Conservation (phyloP, 2,329 filamentous ascomycete genomes). For the Talaromyces sp. region DNA sequence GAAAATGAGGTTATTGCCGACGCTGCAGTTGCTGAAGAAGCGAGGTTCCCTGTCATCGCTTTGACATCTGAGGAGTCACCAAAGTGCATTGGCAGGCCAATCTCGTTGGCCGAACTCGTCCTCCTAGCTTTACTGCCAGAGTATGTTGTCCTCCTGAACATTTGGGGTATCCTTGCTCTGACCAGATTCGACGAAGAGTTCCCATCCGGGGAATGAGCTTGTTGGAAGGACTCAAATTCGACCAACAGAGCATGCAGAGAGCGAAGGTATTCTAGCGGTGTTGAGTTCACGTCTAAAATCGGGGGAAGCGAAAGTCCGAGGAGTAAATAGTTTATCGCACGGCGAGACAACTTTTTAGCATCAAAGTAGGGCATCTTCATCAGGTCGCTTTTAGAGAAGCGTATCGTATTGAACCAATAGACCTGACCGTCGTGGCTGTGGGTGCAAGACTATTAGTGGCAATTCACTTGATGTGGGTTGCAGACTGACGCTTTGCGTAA, state of each 20-base stretch:
- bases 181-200: conserved; percentile 64
- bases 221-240: conserved; percentile 93
- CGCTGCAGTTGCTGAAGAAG: conserved; percentile 33
- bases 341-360: conserved; percentile 74
- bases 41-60: conserved; percentile 36
- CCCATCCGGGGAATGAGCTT: conserved; percentile 75
- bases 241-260: conserved; percentile 77
- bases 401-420: conserved; percentile 97
- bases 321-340: conserved; percentile 89
- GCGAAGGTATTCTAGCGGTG: conserved; percentile 78
- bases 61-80: conserved; percentile 47
- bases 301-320: conserved; percentile 87
- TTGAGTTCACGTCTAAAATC: conserved; percentile 78
- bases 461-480: not conserved
- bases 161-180: conserved; percentile 74
- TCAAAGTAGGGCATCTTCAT: conserved; percentile 82
- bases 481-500: conserved; percentile 76
- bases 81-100: conserved; percentile 50
- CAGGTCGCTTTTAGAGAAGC: conserved; percentile 80
- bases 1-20: conserved; percentile 37
- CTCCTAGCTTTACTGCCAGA: conserved; percentile 55
- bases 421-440: conserved; percentile 83
- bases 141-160: conserved; percentile 66
- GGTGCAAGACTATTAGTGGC: conserved; percentile 5
- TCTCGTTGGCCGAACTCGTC: conserved; percentile 57